These are phyloP conservation scores for Penicillium ucsense DNA, from an alignment of 495 filamentous ascomycete genomes.

Conservation along the genomic window DNA sequence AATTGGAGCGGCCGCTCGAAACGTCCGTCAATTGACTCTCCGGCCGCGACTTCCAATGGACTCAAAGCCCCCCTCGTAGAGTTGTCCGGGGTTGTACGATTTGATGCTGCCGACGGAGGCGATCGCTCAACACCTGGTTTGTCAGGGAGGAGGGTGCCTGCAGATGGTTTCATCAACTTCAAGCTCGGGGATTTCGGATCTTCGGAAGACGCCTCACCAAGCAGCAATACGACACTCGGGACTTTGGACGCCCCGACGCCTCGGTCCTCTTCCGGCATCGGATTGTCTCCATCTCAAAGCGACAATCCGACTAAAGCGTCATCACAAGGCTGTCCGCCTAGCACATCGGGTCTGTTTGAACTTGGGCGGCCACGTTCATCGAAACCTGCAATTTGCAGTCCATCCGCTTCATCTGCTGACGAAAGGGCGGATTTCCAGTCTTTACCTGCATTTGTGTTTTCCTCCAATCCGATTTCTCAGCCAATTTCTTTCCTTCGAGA, in stretches of 20 bases:
- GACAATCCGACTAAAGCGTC: constrained; percentile 10
- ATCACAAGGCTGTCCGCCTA: constrained; percentile 19
- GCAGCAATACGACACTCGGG: constrained; percentile 5
- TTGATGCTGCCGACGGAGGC: constrained; percentile 3
- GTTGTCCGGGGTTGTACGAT: constrained; percentile 7
- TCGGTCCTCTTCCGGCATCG: constrained; percentile 13
- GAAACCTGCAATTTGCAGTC: constrained; percentile 12
- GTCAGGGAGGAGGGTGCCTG: constrained; percentile 2
- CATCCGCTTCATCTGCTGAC: constrained; percentile 18
- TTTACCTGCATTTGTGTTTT: constrained; percentile 23
- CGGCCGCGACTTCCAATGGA: constrained; percentile 24
- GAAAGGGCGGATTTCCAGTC: constrained; percentile 21
- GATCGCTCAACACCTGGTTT: constrained; percentile 4
- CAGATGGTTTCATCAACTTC: constrained; percentile 12
- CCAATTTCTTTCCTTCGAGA: constrained; percentile 31
- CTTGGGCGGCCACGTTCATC: constrained; percentile 12
- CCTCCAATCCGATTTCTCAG: constrained; percentile 22
- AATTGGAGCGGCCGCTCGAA: constrained; percentile 71
- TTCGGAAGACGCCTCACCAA: constrained; percentile 10
- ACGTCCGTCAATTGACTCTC: constrained; percentile 29
- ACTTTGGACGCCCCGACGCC: constrained; percentile 22
- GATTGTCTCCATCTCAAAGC: constrained; percentile 10
- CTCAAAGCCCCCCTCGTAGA: constrained; percentile 16
- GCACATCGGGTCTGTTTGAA: constrained; percentile 8
- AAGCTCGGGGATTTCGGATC: constrained; percentile 7